phyloP scores from a whole-genome alignment of 148 eudicot genomes.

The Rheum nobile region DNA sequence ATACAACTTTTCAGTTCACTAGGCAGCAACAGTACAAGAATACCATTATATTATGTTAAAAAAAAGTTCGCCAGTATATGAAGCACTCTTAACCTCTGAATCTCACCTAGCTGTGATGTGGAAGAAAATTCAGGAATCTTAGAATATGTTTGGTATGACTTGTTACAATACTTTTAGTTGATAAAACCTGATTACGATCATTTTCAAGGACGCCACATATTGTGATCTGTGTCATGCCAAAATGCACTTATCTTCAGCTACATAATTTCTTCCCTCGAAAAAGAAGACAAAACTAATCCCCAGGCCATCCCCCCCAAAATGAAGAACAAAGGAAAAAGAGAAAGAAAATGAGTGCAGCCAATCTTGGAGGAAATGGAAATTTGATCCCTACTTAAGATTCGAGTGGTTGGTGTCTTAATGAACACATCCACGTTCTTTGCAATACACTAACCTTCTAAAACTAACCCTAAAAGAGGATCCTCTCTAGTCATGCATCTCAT shows the following conservation, averaged over 20 bases:
- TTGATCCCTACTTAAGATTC: not conserved
- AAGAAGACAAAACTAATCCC: not conserved
- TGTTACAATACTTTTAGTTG: not conserved
- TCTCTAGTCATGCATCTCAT: not conserved
- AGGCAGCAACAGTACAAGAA: not conserved
- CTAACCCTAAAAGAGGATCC: not conserved
- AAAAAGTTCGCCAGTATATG: not conserved
- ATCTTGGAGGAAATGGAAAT: not conserved
- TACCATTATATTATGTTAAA: not conserved
- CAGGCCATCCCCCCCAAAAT: not conserved
- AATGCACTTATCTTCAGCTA: not conserved
- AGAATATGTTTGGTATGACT: not conserved
- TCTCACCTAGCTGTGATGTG: not conserved
- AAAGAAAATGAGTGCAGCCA: not conserved
- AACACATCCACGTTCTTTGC: not conserved
- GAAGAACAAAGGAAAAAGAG: not conserved
- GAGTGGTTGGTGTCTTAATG: not conserved
- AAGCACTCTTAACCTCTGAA: not conserved
- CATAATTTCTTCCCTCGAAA: not conserved
- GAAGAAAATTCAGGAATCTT: not conserved
- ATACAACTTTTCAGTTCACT: not conserved
- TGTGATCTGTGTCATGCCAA: not conserved
- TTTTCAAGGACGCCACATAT: not conserved
- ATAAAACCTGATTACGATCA: not conserved
- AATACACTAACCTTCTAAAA: not conserved